A percentile compares a stretch with the other conserved stretches of the same genome.
Conservation (phyloP, 345 rosid species). For the Citrus trifoliata region DNA sequence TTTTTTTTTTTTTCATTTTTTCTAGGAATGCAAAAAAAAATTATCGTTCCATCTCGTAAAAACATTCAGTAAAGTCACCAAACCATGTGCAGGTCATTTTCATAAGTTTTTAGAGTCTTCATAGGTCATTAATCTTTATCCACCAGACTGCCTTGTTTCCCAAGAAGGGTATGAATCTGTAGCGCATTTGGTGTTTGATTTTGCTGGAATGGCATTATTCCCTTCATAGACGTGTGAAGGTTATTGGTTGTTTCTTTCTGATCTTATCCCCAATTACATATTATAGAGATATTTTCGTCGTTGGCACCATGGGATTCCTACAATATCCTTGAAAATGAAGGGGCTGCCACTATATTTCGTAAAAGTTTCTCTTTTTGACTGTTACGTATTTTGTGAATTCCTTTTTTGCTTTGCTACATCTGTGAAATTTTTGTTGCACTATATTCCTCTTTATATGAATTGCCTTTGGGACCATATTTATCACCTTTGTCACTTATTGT, state of each 20-base stretch:
- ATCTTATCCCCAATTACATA: not conserved
- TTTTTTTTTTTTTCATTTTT: no score
- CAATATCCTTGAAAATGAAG: not conserved
- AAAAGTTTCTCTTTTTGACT: not conserved
- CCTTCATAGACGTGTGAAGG: not conserved
- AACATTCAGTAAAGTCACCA: not conserved
- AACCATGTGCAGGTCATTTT: not conserved
- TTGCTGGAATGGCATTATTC: not conserved
- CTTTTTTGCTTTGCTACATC: not conserved
- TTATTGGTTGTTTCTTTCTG: constrained; percentile 8
- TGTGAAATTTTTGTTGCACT: not conserved
- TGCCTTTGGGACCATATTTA: not conserved
- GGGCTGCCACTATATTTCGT: not conserved
- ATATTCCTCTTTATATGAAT: not conserved
- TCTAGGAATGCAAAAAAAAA: no score
- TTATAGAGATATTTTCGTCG: no score
- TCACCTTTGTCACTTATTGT: not conserved
- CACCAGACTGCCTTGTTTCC: not conserved
- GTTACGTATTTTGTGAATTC: no score
- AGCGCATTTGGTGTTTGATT: not conserved
- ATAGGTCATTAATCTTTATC: not conserved
- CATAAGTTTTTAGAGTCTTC: not conserved
- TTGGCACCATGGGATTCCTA: not conserved
- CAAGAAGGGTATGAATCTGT: not conserved
- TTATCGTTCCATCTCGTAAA: not conserved